These are phyloP conservation scores for Gastrolobium bilobum DNA, from an alignment of 306 rosid genomes.

Conservation along the genomic window DNA sequence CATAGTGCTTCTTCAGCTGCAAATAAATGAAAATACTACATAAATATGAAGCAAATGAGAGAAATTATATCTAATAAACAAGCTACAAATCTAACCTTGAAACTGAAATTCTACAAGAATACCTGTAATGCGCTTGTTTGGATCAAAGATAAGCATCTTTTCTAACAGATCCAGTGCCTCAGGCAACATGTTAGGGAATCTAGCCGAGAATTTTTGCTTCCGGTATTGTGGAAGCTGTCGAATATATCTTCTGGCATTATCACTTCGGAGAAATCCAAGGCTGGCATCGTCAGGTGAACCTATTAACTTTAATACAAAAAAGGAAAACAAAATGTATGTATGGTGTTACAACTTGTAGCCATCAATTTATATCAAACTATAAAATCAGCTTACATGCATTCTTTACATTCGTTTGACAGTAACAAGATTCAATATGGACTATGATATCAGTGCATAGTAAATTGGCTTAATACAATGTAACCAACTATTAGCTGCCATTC, in stretches of 20 bases:
- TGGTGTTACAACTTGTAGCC: conserved; percentile 46
- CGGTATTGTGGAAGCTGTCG: conserved; percentile 93
- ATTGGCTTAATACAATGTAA: background rate
- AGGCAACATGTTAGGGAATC: conserved; percentile 88
- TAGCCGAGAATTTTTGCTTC: conserved; percentile 87
- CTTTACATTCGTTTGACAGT: conserved; percentile 9
- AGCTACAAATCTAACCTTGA: background rate
- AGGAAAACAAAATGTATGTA: conserved; percentile 47
- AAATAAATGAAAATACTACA: conserved; percentile 38
- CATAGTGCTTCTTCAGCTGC: conserved; percentile 95
- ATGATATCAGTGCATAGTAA: conserved; percentile 9
- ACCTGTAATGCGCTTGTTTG: conserved; percentile 93
- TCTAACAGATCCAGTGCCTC: conserved; percentile 90
- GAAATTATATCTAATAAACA: background rate
- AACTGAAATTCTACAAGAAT: conserved; percentile 36
- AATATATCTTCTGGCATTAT: conserved; percentile 92
- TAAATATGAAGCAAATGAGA: conserved; percentile 5
- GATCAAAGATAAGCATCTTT: conserved; percentile 97
- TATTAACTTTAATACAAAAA: conserved; percentile 72
- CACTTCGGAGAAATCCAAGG: conserved; percentile 98
- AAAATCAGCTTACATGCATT: conserved; percentile 35
- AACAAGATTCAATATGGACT: conserved; percentile 21
- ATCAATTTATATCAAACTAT: conserved; percentile 11
- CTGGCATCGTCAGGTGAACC: conserved; percentile 98
- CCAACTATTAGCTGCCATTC: conserved; percentile 13